Evolutionary conservation across 2,329 filamentous ascomycete genomes (phyloP).

Genomic region (Hymenoscyphus salicellus): DNA sequence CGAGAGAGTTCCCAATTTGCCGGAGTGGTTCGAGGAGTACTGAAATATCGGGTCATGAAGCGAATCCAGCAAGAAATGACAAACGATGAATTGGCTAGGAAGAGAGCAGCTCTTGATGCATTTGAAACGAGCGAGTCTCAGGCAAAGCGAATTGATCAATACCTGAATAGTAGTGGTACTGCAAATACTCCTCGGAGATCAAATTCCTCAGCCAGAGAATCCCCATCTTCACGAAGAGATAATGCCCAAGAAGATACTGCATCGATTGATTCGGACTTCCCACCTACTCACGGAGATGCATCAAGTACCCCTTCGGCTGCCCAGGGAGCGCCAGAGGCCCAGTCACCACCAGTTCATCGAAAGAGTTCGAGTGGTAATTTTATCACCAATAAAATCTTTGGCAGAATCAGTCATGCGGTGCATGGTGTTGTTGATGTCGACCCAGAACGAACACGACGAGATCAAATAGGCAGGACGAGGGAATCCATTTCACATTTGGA

Average conservation of each 20-base stretch:
- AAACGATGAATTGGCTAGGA: slow-evolving; percentile 86
- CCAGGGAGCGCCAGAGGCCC: slow-evolving; percentile 60
- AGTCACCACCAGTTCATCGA: slow-evolving; percentile 58
- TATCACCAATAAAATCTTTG: slow-evolving; percentile 91
- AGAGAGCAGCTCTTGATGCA: slow-evolving; percentile 75
- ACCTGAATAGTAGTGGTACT: slow-evolving; percentile 72
- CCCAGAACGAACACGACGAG: slow-evolving; percentile 84
- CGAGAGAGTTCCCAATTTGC: slow-evolving; percentile 96
- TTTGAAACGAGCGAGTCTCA: slow-evolving; percentile 93
- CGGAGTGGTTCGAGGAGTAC: slow-evolving; percentile 82
- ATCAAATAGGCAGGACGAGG: slow-evolving; percentile 92
- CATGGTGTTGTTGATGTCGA: slow-evolving; percentile 96
- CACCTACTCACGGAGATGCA: slow-evolving; percentile 76
- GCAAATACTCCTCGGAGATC: slow-evolving; percentile 64
- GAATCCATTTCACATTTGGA: slow-evolving; percentile 84
- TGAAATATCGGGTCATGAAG: slow-evolving; percentile 88
- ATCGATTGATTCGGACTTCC: slow-evolving; percentile 94
- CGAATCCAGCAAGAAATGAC: slow-evolving; percentile 97
- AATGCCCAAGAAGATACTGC: slow-evolving; percentile 71
- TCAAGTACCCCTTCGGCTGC: slow-evolving; percentile 68
- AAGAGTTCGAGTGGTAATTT: slow-evolving; percentile 85
- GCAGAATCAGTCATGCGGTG: slow-evolving; percentile 89
- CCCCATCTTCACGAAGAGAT: slow-evolving; percentile 46
- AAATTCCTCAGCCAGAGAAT: slow-evolving; percentile 52
- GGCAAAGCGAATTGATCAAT: slow-evolving; percentile 89